Evolutionary conservation across 768 basidiomycete genomes (phyloP).

Genomic region (Tubosaeta sp.): DNA sequence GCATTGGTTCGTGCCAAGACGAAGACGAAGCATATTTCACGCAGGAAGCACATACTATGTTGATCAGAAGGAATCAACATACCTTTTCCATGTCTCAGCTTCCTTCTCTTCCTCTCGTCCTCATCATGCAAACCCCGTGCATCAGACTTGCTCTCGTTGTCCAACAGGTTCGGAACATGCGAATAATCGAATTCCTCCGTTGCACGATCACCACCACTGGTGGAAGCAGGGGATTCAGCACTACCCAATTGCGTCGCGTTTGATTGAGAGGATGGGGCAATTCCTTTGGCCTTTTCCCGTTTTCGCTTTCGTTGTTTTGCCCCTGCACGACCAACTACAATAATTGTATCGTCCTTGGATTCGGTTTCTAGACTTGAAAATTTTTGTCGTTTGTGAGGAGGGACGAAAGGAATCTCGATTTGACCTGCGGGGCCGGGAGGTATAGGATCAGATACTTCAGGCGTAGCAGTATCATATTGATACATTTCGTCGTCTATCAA

Average conservation of each 20-base stretch:
- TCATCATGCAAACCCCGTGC: constrained; percentile 21
- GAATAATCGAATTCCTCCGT: constrained; percentile 64
- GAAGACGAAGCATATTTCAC: constrained; percentile 8
- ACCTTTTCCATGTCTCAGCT: constrained; percentile 46
- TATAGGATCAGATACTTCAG: constrained; percentile 12
- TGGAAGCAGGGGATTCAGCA: constrained; percentile 3
- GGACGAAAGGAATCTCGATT: constrained; percentile 76
- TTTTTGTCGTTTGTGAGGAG: constrained; percentile 51
- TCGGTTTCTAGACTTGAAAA: constrained; percentile 9
- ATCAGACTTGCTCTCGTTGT: constrained; percentile 43
- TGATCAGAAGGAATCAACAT: constrained; percentile 7
- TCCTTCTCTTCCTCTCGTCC: constrained; percentile 44
- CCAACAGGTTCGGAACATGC: constrained; percentile 66
- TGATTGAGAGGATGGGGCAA: neutral
- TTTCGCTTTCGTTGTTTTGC: constrained; percentile 63
- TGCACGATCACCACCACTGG: constrained; percentile 19
- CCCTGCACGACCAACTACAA: constrained; percentile 63
- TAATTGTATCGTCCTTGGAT: constrained; percentile 57
- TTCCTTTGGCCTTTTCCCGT: constrained; percentile 18
- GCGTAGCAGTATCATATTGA: neutral
- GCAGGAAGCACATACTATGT: neutral
- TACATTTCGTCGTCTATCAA: constrained; percentile 1
- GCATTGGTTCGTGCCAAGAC: neutral
- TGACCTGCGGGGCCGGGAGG: constrained; percentile 39
- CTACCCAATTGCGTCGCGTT: constrained; percentile 3